Percentiles rank a stretch among this genome's conserved stretches.
phyloP scores from a whole-genome alignment of 2,329 filamentous ascomycete genomes.

The Clarireedia hainanense region DNA sequence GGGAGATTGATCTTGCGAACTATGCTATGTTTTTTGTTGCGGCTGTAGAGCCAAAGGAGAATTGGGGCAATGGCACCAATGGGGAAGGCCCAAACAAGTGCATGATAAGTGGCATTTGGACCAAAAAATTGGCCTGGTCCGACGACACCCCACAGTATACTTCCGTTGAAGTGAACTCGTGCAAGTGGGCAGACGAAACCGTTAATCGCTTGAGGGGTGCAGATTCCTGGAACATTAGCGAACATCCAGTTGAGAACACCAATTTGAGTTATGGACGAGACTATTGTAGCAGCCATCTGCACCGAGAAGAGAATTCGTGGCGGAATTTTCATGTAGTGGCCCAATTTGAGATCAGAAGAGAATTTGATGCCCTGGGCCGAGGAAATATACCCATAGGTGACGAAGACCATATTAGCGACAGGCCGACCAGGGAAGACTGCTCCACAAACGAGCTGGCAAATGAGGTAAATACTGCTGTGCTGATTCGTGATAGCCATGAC shows the following conservation, averaged over 20 bases:
- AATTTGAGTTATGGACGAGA: conserved; percentile 76
- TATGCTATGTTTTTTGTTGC: conserved; percentile 50
- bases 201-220: conserved; percentile 72
- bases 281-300: conserved; percentile 66
- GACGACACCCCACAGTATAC: conserved; percentile 83
- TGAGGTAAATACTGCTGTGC: conserved; percentile 77
- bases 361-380: conserved; percentile 87
- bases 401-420: conserved; percentile 89
- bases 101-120: conserved; percentile 62
- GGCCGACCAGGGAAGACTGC: conserved; percentile 75
- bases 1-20: conserved; percentile 74
- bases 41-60: conserved; percentile 63
- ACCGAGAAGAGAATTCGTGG: conserved; percentile 72
- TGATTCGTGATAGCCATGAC: conserved; percentile 92
- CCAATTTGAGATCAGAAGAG: conserved; percentile 77
- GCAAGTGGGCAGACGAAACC: conserved; percentile 85
- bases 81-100: conserved; percentile 74
- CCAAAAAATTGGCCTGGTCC: conserved; percentile 80
- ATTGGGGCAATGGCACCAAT: conserved; percentile 69
- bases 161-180: conserved; percentile 83
- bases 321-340: conserved; percentile 83
- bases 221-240: conserved; percentile 64
- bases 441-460: conserved; percentile 79
- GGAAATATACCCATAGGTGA: conserved; percentile 85
- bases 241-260: conserved; percentile 89